Conservation (phyloP, 805 yeast genomes). For the Zygoascus tannicola region DNA sequence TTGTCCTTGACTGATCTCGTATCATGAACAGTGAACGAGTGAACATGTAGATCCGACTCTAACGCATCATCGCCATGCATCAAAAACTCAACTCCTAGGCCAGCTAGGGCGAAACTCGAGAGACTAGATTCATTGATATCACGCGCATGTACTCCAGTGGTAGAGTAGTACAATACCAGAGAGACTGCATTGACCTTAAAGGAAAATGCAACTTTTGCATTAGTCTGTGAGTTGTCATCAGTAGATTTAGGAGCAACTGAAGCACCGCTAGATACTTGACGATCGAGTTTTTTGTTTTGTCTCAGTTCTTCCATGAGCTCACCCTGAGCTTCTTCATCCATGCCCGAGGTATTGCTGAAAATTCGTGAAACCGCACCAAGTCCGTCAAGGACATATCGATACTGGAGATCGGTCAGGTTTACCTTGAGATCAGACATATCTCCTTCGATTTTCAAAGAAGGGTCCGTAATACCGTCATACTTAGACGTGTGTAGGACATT, state of each 20-base stretch:
- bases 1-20: constrained; percentile 52
- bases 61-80: constrained; percentile 48
- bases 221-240: neutral
- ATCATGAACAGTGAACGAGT: constrained; percentile 72
- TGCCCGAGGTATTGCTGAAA: constrained; percentile 38
- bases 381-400: constrained; percentile 47
- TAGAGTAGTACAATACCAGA: constrained; percentile 34
- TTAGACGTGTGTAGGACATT: constrained; percentile 42
- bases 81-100: constrained; percentile 41
- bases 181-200: constrained; percentile 59
- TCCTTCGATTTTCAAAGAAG: constrained; percentile 47
- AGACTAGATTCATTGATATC: constrained; percentile 31
- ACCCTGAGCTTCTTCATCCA: constrained; percentile 52
- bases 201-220: constrained; percentile 30
- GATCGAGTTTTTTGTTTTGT: constrained; percentile 13
- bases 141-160: constrained; percentile 15
- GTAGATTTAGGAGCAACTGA: constrained; percentile 1
- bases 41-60: constrained; percentile 51
- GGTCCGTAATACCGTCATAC: constrained; percentile 28
- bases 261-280: neutral
- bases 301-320: constrained; percentile 20
- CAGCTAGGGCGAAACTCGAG: constrained; percentile 52
- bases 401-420: constrained; percentile 64
- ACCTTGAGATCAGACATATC: constrained; percentile 53
- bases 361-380: constrained; percentile 47